Conservation (phyloP, 495 filamentous ascomycete species). For the Xylaria acuta region DNA sequence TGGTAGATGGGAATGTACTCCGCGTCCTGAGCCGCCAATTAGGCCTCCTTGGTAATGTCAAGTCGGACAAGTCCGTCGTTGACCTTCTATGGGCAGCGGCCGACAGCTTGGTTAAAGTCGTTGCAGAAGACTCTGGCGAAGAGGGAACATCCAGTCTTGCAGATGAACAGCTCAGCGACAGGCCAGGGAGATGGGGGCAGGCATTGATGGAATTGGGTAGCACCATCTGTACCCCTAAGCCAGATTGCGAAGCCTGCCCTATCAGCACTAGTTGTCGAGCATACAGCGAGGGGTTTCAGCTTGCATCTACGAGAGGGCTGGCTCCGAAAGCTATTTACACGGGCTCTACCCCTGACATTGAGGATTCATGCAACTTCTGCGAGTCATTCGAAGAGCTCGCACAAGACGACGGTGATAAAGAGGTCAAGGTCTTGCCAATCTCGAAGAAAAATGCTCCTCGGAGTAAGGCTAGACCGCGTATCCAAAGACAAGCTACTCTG, state of each 20-base stretch:
- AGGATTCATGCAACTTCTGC: slow-evolving; percentile 50
- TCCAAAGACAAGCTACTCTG: slow-evolving; percentile 28
- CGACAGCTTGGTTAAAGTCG: slow-evolving; percentile 43
- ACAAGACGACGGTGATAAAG: slow-evolving; percentile 26
- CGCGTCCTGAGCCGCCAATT: slow-evolving; percentile 53
- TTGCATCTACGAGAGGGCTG: slow-evolving; percentile 34
- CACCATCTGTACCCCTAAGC: slow-evolving; percentile 55
- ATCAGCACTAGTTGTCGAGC: slow-evolving; percentile 50
- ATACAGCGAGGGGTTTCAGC: slow-evolving; percentile 44
- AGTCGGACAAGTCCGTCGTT: slow-evolving; percentile 44
- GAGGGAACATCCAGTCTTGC: neutral
- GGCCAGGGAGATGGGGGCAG: slow-evolving; percentile 54
- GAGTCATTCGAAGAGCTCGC: slow-evolving; percentile 40
- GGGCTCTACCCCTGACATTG: slow-evolving; percentile 41
- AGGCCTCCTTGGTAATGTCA: slow-evolving; percentile 49
- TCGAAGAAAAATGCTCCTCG: slow-evolving; percentile 20
- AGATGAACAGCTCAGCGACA: slow-evolving; percentile 36
- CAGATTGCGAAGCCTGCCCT: slow-evolving; percentile 50
- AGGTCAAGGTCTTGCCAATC: neutral
- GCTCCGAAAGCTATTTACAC: slow-evolving; percentile 18
- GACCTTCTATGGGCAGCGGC: slow-evolving; percentile 53
- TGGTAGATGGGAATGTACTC: slow-evolving; percentile 59
- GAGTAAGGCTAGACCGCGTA: slow-evolving; percentile 26
- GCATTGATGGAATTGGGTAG: slow-evolving; percentile 58
- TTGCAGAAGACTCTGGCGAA: slow-evolving; percentile 38